These are phyloP conservation scores for Hyaloscypha finlandica DNA, from an alignment of 495 filamentous ascomycete genomes.

Conservation along the genomic window DNA sequence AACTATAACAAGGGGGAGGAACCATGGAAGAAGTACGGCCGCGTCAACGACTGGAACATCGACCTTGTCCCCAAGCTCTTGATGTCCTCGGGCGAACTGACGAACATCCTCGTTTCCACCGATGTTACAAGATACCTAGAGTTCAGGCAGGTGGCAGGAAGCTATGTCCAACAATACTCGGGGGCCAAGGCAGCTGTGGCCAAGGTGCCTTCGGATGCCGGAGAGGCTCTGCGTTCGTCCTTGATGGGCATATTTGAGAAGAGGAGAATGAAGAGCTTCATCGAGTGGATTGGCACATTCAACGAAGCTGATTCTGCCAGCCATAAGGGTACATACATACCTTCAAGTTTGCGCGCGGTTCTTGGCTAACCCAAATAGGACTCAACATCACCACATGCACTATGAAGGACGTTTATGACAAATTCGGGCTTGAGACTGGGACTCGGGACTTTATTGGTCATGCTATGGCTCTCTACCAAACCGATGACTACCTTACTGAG, in stretches of 20 bases:
- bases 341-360: background rate
- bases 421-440: slow-evolving; percentile 87
- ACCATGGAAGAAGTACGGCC: slow-evolving; percentile 96
- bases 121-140: slow-evolving; percentile 97
- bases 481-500: slow-evolving; percentile 79
- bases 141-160: slow-evolving; percentile 97
- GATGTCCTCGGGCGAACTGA: slow-evolving; percentile 98
- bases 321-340: slow-evolving; percentile 73
- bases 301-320: slow-evolving; percentile 79
- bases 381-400: slow-evolving; percentile 76
- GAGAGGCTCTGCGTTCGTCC: slow-evolving; percentile 86
- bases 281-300: slow-evolving; percentile 95
- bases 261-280: slow-evolving; percentile 91
- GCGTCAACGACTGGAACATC: slow-evolving; percentile 99
- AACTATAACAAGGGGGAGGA: slow-evolving; percentile 79
- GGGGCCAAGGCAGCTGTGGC: slow-evolving; percentile 84
- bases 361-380: slow-evolving; percentile 52
- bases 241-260: slow-evolving; percentile 98
- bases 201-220: slow-evolving; percentile 93
- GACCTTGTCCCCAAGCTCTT: slow-evolving; percentile 97
- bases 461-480: slow-evolving; percentile 93
- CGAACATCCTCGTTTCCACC: slow-evolving; percentile 94
- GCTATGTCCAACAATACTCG: slow-evolving; percentile 89
- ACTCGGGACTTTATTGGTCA: slow-evolving; percentile 97
- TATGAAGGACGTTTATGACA: slow-evolving; percentile 97